Evolutionary conservation across 331 rosid species (phyloP), one percentile per base, ranked within the genome.

Genomic region (Dryas integrifolia): DNA sequence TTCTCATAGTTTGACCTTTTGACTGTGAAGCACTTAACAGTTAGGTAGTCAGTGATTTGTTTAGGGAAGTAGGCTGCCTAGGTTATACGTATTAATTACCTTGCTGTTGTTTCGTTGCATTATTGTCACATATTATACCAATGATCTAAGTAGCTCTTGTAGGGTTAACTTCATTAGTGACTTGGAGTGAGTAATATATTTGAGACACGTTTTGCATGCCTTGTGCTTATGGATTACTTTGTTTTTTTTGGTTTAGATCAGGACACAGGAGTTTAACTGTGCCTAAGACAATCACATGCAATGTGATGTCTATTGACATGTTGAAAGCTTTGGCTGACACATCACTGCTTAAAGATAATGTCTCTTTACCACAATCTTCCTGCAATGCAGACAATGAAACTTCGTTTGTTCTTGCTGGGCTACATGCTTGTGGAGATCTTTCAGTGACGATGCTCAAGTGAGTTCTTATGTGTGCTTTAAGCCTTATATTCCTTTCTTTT

Each of bases 381-480:
- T 40, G 79, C 75, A 51, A 49, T 69, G 77, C 74, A 41, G 76
- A 77, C 68, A 46, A 70, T 60, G 87, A 72, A 47, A 64, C 86
- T 69, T 83, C 92, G 50, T 66, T 82, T 72, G 90, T 91, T 78
- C 92, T 93, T 76, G 96, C 96, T 67, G 98, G 98, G 46, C 97
- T 94, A 84, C 98, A 94, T 85, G 96, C 98, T 74, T 94, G 97
- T 61, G 98, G 98, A 52, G 98, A 91, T 85, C 97, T 94, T 76
- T 91, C 98, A 2, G 96, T 88, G 55, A 91, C 84, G 51, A 91
- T 91, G 92, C 92, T 91, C 67, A 91, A 86, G 98, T 89, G 66
- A 91, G 96, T 81, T 73, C 51, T 52, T 69, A 74, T 73, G 41
- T 67, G 26, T 74, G 58, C 18, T 74, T 49, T 46, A 21, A 39